phyloP scores from a whole-genome alignment of 805 yeast species.

The Ogataea nonfermentans region DNA sequence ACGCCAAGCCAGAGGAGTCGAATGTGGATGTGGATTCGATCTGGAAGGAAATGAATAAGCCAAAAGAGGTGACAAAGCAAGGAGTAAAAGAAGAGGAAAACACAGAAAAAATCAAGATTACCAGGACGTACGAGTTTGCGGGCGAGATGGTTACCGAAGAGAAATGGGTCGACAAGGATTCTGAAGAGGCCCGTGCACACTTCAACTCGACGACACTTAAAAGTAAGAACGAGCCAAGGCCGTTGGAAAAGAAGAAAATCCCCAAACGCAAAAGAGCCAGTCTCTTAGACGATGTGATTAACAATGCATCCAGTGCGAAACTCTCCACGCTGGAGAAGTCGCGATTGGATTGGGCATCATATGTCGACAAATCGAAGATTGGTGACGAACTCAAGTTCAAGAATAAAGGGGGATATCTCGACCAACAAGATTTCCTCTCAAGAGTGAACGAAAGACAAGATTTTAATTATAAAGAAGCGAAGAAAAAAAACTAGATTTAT shows the following conservation, averaged over 20 bases:
- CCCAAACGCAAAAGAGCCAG: constrained; percentile 71
- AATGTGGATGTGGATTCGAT: constrained; percentile 46
- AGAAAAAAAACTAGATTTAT: constrained; percentile 6
- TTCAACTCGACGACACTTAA: constrained; percentile 46
- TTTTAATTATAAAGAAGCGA: constrained; percentile 44
- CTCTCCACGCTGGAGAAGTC: constrained; percentile 91
- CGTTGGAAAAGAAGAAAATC: constrained; percentile 18
- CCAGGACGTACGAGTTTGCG: constrained; percentile 82
- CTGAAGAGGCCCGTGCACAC: constrained; percentile 88
- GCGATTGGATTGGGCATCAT: constrained; percentile 90
- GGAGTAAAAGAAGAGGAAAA: constrained; percentile 28
- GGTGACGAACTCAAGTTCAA: constrained; percentile 76
- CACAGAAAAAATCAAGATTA: constrained; percentile 55
- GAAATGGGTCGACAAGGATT: constrained; percentile 68
- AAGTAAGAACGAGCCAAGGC: constrained; percentile 6
- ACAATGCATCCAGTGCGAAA: constrained; percentile 68
- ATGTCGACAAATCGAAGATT: constrained; percentile 83
- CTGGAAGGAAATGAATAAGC: constrained; percentile 52
- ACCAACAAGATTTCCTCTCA: constrained; percentile 83
- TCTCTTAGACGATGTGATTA: constrained; percentile 70
- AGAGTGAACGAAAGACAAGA: constrained; percentile 66
- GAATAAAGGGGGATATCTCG: constrained; percentile 88
- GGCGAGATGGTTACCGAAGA: constrained; percentile 78
- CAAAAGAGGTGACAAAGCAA: not conserved
- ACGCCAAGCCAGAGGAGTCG: constrained; percentile 26